Base-by-base conservation (phyloP, 2,329 filamentous ascomycete genomes). In the Zymoseptoria crescenta region DNA sequence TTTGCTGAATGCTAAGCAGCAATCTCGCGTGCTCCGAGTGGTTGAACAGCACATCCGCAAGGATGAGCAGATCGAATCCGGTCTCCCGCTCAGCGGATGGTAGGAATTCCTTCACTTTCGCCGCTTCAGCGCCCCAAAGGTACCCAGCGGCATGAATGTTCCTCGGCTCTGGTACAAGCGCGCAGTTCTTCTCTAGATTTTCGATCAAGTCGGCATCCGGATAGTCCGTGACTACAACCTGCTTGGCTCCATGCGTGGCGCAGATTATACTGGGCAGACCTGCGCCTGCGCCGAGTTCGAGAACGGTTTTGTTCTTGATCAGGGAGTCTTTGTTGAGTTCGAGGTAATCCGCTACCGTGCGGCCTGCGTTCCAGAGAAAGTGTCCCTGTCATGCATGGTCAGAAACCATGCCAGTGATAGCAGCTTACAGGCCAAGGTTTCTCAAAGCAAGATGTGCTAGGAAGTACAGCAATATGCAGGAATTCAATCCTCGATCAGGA, bases 21-120 rank as follows among this genome's bases (percentile, higher is more conserved):
- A 96, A 79, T 68, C 89, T 91, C 1, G 75, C 78, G 70, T 96
- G 93, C 76, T 96, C 91, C 4, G 86, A 88, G 72, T 96, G 91
- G 61, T 94, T 89, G 77, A 96, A 97, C 3, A 96, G 81, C 54
- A 96, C 80, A 73, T 96, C 93, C 3, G 92, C 91, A 50, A 96
- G 81, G 59, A 97, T 87, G 27, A 96, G 74, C 4, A 95, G 79
- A 72, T 96, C 91, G 70, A 95, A 96, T 0, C 77, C 78, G 8
- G 64, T 58, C 19, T 62, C 65, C 49, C 72, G 69, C 13, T 67
- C 67, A 5, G 57, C 57, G 1, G 72, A 59, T n/a, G 78, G 75
- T 1, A 93, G 74, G 62, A 85, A 79, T 5, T 77, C 76, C 10
- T 87, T 76, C 24, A 96, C 71, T 3, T 79, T 77, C 28, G 75